phyloP scores from a whole-genome alignment of 192 early-diverging fungal genomes.

The Rhizophagus prolifer region DNA sequence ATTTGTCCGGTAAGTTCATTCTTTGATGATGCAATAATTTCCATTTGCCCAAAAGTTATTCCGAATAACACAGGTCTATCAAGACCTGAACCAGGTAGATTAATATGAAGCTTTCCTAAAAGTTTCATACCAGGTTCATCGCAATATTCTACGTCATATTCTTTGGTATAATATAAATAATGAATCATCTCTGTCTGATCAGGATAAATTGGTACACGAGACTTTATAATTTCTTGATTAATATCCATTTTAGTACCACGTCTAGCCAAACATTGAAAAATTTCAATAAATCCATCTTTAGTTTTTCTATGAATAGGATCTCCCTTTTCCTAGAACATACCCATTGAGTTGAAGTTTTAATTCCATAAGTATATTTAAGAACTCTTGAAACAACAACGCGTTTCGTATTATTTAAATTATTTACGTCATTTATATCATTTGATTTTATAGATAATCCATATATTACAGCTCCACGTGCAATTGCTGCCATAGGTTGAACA shows the following conservation, averaged over 20 bases:
- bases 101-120: not conserved
- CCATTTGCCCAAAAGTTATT: not conserved
- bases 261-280: not conserved
- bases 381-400: not conserved
- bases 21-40: not conserved
- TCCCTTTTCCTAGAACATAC: not conserved
- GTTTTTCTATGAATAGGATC: not conserved
- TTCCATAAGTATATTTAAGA: slow-evolving; percentile 7
- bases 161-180: not conserved
- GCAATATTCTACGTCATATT: not conserved
- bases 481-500: slow-evolving; percentile 48
- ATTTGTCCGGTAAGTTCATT: not conserved
- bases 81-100: not conserved
- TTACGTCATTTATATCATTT: slow-evolving; percentile 38
- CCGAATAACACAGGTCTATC: not conserved
- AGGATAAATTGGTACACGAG: not conserved
- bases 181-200: not conserved
- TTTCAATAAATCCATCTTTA: not conserved
- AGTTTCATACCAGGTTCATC: not conserved
- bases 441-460: not conserved
- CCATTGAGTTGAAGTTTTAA: not conserved
- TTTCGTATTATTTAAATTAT: not conserved
- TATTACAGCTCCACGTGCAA: slow-evolving; percentile 40
- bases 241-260: not conserved
- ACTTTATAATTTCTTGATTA: not conserved